A percentile compares a stretch with the other conserved stretches of the same genome.
These are phyloP conservation scores for Pichia deserticola DNA, from an alignment of 805 yeast genomes.

Conservation along the genomic window DNA sequence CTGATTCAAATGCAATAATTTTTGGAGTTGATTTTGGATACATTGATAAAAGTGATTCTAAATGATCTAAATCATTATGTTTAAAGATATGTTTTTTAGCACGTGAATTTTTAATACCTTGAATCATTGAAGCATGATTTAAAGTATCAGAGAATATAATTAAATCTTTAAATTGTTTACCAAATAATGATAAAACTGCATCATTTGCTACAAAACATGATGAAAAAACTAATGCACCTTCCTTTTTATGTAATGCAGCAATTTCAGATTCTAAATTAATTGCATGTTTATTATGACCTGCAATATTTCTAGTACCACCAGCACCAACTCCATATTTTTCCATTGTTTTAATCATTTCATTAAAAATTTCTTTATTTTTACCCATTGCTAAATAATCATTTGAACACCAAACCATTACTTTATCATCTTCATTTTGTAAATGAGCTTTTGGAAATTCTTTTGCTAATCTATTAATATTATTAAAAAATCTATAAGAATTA, in stretches of 20 bases:
- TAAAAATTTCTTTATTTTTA: conserved; percentile 61
- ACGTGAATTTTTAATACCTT: conserved; percentile 87
- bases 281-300: conserved; percentile 94
- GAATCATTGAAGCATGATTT: conserved; percentile 98
- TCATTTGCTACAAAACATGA: conserved; percentile 97
- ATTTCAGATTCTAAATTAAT: conserved; percentile 76
- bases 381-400: conserved; percentile 97
- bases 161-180: conserved; percentile 81
- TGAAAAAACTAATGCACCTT: conserved; percentile 89
- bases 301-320: conserved; percentile 98
- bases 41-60: conserved; percentile 68
- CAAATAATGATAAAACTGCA: conserved; percentile 84
- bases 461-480: conserved; percentile 94
- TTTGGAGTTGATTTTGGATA: conserved; percentile 88
- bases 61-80: conserved; percentile 80
- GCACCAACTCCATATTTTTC: conserved; percentile 96
- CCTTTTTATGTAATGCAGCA: conserved; percentile 89
- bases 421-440: conserved; percentile 61
- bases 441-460: conserved; percentile 92
- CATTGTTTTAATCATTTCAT: conserved; percentile 71
- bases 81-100: conserved; percentile 83
- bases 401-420: conserved; percentile 98
- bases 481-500: conserved; percentile 91
- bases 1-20: conserved; percentile 93
- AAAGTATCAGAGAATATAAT: conserved; percentile 88